Evolutionary conservation across 2,329 filamentous ascomycete genomes (phyloP).

Genomic region (Aspergillus fumigatus): DNA sequence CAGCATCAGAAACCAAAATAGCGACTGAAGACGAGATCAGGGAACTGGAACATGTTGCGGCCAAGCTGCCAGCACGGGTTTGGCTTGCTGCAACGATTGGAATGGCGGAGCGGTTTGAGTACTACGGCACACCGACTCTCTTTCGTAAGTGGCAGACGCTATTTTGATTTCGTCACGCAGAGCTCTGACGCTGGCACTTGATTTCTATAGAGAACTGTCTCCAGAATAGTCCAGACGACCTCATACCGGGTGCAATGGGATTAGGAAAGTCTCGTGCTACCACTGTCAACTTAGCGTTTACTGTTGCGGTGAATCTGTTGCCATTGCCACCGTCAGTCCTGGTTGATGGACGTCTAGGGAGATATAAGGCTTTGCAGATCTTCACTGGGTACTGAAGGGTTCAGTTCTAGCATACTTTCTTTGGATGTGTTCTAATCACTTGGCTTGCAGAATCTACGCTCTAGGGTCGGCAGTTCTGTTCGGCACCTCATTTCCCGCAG

Average conservation of each 20-base stretch:
- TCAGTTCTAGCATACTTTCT: neutral
- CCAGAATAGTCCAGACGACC: neutral
- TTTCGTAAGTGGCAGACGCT: neutral
- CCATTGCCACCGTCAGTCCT: neutral
- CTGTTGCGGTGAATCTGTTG: neutral
- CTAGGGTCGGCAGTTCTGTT: neutral
- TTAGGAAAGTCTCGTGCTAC: neutral
- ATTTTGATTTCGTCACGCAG: neutral
- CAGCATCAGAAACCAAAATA: neutral
- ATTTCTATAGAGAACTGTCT: neutral
- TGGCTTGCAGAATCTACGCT: neutral
- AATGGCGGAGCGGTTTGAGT: neutral
- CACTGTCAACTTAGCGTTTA: neutral
- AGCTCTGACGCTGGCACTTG: neutral
- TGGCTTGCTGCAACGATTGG: neutral
- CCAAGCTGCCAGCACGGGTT: neutral
- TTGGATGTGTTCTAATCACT: neutral
- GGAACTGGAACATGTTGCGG: neutral
- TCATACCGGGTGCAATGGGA: neutral
- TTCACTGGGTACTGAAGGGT: neutral
- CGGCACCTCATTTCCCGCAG: neutral
- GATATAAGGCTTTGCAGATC: neutral
- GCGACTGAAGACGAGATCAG: neutral
- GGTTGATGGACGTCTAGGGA: neutral
- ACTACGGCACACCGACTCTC: neutral